Conservation (phyloP, 1,139 yeast genomes). For the Kurtzmaniella quercitrusa region DNA sequence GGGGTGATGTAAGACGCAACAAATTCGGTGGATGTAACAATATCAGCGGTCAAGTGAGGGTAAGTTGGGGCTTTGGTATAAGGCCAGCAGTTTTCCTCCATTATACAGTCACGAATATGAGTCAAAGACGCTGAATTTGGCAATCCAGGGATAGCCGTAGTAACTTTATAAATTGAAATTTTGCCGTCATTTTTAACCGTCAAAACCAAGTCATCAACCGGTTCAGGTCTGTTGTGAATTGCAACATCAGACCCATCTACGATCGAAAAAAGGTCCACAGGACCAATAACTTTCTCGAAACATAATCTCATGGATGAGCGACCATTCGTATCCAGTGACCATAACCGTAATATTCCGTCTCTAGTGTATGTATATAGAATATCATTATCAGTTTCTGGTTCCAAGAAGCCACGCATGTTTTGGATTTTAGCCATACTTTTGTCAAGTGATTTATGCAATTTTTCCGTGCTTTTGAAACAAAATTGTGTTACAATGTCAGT, state of each 20-base stretch:
- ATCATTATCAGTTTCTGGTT: slow-evolving; percentile 30
- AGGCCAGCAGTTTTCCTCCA: slow-evolving; percentile 9
- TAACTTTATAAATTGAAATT: slow-evolving; percentile 45
- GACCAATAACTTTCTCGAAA: slow-evolving; percentile 29
- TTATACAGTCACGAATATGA: neutral
- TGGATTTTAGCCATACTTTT: slow-evolving; percentile 37
- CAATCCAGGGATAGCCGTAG: slow-evolving; percentile 48
- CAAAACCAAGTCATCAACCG: slow-evolving; percentile 47
- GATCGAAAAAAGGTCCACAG: slow-evolving; percentile 20
- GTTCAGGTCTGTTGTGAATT: slow-evolving; percentile 18
- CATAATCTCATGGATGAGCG: slow-evolving; percentile 58
- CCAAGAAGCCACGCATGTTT: slow-evolving; percentile 30
- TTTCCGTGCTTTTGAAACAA: slow-evolving; percentile 1
- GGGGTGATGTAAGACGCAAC: slow-evolving; percentile 17
- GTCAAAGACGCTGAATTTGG: slow-evolving; percentile 24
- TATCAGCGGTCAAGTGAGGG: slow-evolving; percentile 3
- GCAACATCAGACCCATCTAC: neutral
- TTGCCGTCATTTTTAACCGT: slow-evolving; percentile 44
- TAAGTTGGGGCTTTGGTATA: neutral
- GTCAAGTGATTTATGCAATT: slow-evolving; percentile 14
- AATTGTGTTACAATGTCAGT: slow-evolving; percentile 9
- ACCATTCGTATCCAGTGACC: slow-evolving; percentile 67
- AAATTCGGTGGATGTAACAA: slow-evolving; percentile 10
- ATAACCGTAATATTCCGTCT: slow-evolving; percentile 57
- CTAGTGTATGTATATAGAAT: slow-evolving; percentile 59